Percentiles rank a stretch among this genome's conserved stretches.
Conservation (phyloP, 306 rosid genomes). For the Citrullus amarus region DNA sequence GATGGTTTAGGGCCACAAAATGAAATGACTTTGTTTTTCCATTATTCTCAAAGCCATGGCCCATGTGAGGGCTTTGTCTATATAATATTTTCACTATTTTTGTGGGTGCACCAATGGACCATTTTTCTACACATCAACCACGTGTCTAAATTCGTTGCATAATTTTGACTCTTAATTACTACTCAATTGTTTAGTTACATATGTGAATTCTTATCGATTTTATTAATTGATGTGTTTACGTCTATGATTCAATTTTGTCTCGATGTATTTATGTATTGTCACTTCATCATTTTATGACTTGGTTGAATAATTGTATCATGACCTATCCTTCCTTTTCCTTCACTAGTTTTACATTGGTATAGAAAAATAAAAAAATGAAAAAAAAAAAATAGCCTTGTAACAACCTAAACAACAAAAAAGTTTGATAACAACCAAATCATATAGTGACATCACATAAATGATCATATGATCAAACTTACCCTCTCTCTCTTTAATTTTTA, state of each 20-base stretch:
- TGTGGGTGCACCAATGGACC: background rate
- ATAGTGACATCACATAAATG: background rate
- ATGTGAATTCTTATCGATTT: background rate
- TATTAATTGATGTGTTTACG: background rate
- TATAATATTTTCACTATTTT: too few relatives aligned
- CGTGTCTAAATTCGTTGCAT: background rate
- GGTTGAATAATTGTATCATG: background rate
- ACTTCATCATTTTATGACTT: background rate
- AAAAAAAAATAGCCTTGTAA: background rate
- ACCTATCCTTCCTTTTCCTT: too few relatives aligned
- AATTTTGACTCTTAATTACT: too few relatives aligned
- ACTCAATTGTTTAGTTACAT: too few relatives aligned
- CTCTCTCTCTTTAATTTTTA: background rate
- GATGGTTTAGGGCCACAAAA: background rate
- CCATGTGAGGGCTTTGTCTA: too few relatives aligned
- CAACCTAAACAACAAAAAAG: background rate
- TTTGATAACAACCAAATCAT: background rate
- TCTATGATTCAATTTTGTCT: background rate
- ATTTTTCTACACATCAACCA: background rate
- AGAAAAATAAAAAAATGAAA: background rate
- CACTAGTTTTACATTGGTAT: too few relatives aligned
- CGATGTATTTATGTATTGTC: background rate
- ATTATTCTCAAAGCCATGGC: background rate
- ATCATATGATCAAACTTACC: background rate
- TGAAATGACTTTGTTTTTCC: background rate